Evolutionary conservation across 257 asterid species (phyloP).

Genomic region (Solanum bulbocastanum): DNA sequence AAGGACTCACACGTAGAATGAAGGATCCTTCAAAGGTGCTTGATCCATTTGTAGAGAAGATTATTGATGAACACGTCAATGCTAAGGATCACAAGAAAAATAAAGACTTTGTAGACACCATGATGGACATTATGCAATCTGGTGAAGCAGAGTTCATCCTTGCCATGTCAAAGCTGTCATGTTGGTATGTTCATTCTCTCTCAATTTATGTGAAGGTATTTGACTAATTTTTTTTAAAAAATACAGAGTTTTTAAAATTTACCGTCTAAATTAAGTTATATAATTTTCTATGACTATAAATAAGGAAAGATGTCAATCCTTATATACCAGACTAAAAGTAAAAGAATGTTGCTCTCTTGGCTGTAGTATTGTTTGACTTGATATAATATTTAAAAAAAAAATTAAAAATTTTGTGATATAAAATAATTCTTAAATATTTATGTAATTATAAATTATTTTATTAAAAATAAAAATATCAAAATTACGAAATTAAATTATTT

Average conservation of each 20-base stretch:
- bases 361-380: no score
- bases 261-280: no score
- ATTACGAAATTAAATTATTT: no score
- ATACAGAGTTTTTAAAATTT: no score
- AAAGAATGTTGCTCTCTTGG: no score
- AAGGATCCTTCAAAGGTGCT: conserved; percentile 22
- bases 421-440: no score
- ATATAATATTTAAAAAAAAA: no score
- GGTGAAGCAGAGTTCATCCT: conserved; percentile 20
- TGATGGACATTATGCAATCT: conserved; percentile 33
- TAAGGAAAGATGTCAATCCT: no score
- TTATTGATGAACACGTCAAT: conserved; percentile 30
- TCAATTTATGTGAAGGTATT: background rate
- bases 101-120: conserved; percentile 33
- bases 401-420: no score
- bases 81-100: background rate
- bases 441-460: background rate
- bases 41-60: conserved; percentile 38
- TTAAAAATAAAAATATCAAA: no score
- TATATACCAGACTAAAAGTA: background rate
- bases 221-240: background rate
- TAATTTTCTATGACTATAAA: background rate
- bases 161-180: conserved; percentile 38
- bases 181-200: conserved; percentile 20
- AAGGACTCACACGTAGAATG: conserved; percentile 28